A percentile compares a stretch with the other conserved stretches of the same genome.
These are phyloP conservation scores for Leccinum obscurum DNA, from an alignment of 768 basidiomycete genomes.

Conservation along the genomic window DNA sequence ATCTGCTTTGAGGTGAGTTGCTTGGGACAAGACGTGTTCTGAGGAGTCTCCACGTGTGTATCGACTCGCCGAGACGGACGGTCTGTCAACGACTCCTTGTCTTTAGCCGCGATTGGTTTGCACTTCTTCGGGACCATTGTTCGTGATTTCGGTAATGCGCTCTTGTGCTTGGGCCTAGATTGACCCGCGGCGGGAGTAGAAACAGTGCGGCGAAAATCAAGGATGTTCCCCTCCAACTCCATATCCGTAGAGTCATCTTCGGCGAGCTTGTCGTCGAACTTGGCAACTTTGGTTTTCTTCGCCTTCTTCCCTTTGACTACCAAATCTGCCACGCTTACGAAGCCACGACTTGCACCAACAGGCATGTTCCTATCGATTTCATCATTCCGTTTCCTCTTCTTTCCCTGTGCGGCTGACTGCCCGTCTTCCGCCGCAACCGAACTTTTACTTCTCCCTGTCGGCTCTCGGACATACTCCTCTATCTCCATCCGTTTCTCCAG, in stretches of 20 bases:
- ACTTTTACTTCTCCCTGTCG: slow-evolving; percentile 37
- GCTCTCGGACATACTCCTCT: slow-evolving; percentile 63
- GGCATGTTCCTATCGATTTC: slow-evolving; percentile 73
- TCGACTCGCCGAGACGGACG: slow-evolving; percentile 45
- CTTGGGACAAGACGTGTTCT: slow-evolving; percentile 32
- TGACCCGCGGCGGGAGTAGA: slow-evolving; percentile 43
- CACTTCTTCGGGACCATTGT: slow-evolving; percentile 30
- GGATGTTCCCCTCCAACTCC: slow-evolving; percentile 61
- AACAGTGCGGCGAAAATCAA: slow-evolving; percentile 49
- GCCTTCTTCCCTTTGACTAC: slow-evolving; percentile 55
- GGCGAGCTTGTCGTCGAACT: slow-evolving; percentile 51
- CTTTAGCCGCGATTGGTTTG: no score
- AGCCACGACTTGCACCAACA: slow-evolving; percentile 65
- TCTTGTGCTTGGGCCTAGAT: slow-evolving; percentile 36
- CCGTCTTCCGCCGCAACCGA: slow-evolving; percentile 26
- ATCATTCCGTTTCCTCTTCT: slow-evolving; percentile 72
- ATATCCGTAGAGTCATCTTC: slow-evolving; percentile 69
- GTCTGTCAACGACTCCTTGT: slow-evolving; percentile 9
- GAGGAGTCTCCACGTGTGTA: slow-evolving; percentile 57
- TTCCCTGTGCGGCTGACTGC: slow-evolving; percentile 34
- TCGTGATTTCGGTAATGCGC: slow-evolving; percentile 44
- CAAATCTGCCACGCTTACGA: slow-evolving; percentile 67
- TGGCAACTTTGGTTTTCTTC: slow-evolving; percentile 39
- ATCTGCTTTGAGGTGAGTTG: slow-evolving; percentile 6
- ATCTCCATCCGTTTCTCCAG: slow-evolving; percentile 85